Percentiles rank a stretch among this genome's conserved stretches.
phyloP scores from a whole-genome alignment of 257 asterid species.

The Petrea volubilis region DNA sequence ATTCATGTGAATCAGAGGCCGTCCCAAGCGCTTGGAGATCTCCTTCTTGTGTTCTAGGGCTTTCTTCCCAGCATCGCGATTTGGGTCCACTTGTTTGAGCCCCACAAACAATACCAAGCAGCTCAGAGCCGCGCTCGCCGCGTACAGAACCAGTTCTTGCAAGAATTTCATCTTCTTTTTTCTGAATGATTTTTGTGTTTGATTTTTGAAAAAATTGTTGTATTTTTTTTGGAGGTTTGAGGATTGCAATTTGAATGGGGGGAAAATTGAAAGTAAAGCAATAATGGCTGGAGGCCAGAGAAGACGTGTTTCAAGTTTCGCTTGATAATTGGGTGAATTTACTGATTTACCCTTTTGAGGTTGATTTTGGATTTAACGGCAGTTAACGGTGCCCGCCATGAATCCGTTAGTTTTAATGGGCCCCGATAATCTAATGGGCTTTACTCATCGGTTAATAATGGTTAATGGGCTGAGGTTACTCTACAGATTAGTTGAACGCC shows the following conservation, averaged over 20 bases:
- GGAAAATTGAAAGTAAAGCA: neutral
- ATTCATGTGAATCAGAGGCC: conserved; percentile 80
- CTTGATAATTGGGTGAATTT: conserved; percentile 1
- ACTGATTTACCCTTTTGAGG: conserved; percentile 2
- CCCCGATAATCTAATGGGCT: neutral
- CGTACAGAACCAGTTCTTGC: conserved; percentile 68
- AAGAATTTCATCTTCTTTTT: conserved; percentile 42
- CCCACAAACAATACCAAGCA: conserved; percentile 76
- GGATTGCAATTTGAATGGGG: conserved; percentile 15
- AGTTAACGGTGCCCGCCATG: neutral
- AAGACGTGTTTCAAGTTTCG: conserved; percentile 18
- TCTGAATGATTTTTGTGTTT: neutral
- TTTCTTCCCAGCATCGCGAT: conserved; percentile 77
- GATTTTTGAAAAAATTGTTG: neutral
- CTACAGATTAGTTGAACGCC: neutral
- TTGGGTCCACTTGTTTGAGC: conserved; percentile 76
- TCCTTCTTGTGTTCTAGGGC: conserved; percentile 86
- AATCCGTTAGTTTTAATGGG: conserved; percentile 2
- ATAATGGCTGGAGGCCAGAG: neutral
- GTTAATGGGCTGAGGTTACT: neutral
- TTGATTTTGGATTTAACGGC: conserved; percentile 7
- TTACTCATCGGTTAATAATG: neutral
- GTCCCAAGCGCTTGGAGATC: conserved; percentile 84
- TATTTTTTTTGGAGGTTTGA: neutral
- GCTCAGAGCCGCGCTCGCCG: conserved; percentile 92